Conservation (phyloP, 768 basidiomycete genomes). For the Auriscalpium vulgare region DNA sequence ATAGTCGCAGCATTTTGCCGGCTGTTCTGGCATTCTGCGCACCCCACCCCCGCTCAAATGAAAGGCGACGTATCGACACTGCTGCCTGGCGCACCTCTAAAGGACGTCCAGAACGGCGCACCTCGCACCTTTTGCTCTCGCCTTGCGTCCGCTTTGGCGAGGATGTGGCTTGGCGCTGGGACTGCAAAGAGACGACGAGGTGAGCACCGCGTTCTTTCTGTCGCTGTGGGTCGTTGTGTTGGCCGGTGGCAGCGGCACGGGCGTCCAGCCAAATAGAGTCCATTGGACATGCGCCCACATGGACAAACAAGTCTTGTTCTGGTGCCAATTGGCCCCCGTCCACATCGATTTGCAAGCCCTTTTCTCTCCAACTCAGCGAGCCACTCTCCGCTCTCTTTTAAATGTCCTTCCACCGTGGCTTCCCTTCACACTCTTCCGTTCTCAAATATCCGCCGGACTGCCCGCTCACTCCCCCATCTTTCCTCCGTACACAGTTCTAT, state of each 20-base stretch:
- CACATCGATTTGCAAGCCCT: neutral
- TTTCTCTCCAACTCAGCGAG: conserved; percentile 5
- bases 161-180: neutral
- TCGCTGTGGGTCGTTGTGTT: conserved; percentile 4
- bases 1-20: neutral
- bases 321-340: conserved; percentile 4
- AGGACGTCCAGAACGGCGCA: neutral
- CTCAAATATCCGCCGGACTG: neutral
- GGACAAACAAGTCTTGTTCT: conserved; percentile 34
- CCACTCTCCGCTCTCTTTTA: neutral
- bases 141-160: neutral
- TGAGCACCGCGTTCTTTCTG: neutral
- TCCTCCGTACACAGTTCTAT: neutral
- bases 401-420: neutral
- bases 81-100: no score
- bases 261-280: conserved; percentile 20
- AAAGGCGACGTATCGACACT: neutral
- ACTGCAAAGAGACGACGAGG: neutral
- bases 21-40: neutral
- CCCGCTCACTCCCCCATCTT: neutral
- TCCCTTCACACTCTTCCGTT: neutral
- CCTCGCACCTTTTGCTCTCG: neutral
- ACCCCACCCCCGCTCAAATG: neutral
- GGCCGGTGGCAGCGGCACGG: no score
- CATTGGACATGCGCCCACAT: conserved; percentile 30